These are phyloP conservation scores for Anisodus acutangulus DNA, from an alignment of 257 asterid species.

Conservation along the genomic window DNA sequence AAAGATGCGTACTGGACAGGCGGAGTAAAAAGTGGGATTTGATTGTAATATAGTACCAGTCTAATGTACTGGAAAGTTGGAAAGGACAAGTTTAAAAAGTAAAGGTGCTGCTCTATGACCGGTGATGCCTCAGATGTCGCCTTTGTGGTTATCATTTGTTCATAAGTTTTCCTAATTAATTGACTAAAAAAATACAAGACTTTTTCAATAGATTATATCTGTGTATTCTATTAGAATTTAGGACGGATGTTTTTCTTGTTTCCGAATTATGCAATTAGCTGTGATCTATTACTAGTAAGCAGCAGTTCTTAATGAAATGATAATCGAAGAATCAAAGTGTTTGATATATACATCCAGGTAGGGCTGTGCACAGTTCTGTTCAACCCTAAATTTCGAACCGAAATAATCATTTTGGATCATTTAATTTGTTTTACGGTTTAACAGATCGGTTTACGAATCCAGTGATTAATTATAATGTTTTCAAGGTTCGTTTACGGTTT, in stretches of 20 bases:
- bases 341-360: not conserved
- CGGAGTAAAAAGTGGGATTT: slow-evolving; percentile 17
- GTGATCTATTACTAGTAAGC: not conserved
- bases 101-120: slow-evolving; percentile 1
- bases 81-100: not conserved
- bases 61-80: not conserved
- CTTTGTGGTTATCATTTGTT: slow-evolving; percentile 6
- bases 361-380: not conserved
- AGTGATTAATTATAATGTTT: not conserved
- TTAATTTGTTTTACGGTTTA: not conserved
- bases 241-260: not conserved
- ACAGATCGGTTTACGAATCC: not conserved
- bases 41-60: slow-evolving; percentile 2
- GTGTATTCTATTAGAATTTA: not conserved
- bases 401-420: not conserved
- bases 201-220: not conserved
- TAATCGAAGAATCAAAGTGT: not conserved
- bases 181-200: slow-evolving; percentile 2
- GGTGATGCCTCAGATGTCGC: not conserved
- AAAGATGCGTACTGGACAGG: not conserved
- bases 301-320: not conserved
- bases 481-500: not conserved
- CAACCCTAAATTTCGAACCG: not conserved
- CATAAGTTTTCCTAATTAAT: not conserved
- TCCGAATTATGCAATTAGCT: not conserved